Percentiles rank a stretch among this genome's conserved stretches.
These are phyloP conservation scores for Candida ipomoeae DNA, from an alignment of 805 yeast genomes.

Conservation along the genomic window DNA sequence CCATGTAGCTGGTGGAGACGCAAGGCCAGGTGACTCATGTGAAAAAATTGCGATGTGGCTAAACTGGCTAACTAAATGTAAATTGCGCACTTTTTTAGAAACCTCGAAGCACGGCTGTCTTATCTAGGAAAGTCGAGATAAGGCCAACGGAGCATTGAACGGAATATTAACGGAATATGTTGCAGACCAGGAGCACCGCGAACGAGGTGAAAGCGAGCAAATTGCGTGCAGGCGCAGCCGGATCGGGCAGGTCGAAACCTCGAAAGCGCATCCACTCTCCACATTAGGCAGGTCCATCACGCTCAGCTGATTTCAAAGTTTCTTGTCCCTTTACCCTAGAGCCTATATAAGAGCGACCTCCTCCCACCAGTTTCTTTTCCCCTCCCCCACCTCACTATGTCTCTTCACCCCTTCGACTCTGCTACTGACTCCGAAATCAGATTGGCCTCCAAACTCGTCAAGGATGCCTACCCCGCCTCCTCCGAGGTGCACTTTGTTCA, in stretches of 20 bases:
- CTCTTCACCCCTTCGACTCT: conserved; percentile 55
- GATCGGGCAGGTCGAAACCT: conserved; percentile 1
- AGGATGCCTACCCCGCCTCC: conserved; percentile 50
- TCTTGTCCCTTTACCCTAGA: neutral
- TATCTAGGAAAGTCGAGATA: too few relatives aligned
- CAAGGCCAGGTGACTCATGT: too few relatives aligned
- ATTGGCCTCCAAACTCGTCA: conserved; percentile 55
- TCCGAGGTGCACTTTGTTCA: conserved; percentile 61
- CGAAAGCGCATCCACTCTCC: conserved; percentile 6
- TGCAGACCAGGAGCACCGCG: too few relatives aligned
- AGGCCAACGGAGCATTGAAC: too few relatives aligned
- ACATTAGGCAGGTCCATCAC: conserved; percentile 10
- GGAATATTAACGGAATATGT: neutral
- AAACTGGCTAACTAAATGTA: too few relatives aligned
- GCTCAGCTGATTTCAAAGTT: neutral
- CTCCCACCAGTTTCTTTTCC: neutral
- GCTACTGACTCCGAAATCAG: conserved; percentile 56
- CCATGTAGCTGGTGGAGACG: too few relatives aligned
- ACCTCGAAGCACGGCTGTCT: too few relatives aligned
- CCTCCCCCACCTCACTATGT: conserved; percentile 1
- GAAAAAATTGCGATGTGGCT: too few relatives aligned
- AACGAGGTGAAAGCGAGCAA: too few relatives aligned
- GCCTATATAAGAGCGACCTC: neutral
- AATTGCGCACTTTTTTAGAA: too few relatives aligned
- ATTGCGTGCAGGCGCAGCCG: neutral